Conservation (phyloP, 75 land plant species). For the Sequoia sempervirens region DNA sequence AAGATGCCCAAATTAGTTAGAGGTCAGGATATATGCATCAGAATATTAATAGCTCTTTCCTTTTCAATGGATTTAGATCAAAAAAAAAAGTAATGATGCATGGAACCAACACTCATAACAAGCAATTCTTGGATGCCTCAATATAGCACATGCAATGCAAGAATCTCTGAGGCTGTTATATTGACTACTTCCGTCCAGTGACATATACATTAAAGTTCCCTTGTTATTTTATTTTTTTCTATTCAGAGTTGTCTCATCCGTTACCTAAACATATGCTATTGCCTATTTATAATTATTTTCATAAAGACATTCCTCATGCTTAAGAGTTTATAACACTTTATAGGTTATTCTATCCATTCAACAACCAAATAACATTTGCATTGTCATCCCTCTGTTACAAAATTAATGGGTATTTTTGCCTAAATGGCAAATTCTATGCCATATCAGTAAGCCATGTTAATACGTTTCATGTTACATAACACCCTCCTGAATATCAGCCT, state of each 20-base stretch:
- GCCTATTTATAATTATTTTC: not conserved
- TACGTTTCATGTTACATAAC: not conserved
- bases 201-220: no score
- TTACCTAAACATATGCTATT: no score
- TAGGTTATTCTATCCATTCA: not conserved
- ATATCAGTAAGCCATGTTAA: not conserved
- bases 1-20: not conserved
- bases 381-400: not conserved
- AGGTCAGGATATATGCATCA: not conserved
- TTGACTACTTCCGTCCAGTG: not conserved
- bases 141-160: not conserved
- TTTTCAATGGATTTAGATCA: not conserved
- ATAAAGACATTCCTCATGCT: not conserved
- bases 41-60: not conserved
- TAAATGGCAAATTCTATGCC: not conserved
- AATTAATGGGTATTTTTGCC: not conserved
- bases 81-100: not conserved
- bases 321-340: not conserved
- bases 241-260: no score
- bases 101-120: not conserved
- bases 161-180: not conserved
- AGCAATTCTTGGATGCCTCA: not conserved
- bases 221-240: no score
- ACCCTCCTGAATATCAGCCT: not conserved
- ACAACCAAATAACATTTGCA: conserved; percentile 3